Evolutionary conservation across 1,284 basidiomycete species (phyloP).

Genomic region (Apiotrichum domesticum): DNA sequence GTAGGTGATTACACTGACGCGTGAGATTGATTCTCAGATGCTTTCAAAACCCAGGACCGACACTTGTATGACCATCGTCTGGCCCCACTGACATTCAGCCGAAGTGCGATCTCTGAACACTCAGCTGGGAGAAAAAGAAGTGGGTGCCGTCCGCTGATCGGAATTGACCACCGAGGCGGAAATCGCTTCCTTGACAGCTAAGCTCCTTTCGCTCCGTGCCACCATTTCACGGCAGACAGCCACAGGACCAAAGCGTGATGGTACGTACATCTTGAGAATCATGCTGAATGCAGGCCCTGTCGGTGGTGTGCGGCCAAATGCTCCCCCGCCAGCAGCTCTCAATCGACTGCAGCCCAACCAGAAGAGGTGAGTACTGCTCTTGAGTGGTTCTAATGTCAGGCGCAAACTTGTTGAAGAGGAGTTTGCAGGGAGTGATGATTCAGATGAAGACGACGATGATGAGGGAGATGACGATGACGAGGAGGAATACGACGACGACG

Average conservation of each 20-base stretch:
- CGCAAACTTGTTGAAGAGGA: constrained; percentile 13
- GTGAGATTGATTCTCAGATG: not conserved
- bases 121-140: constrained; percentile 9
- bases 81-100: not conserved
- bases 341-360: constrained; percentile 15
- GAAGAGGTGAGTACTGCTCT: constrained; percentile 5
- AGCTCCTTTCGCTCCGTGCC: constrained; percentile 5
- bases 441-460: constrained; percentile 6
- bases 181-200: constrained; percentile 1
- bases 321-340: constrained; percentile 6
- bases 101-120: not conserved
- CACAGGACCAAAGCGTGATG: constrained; percentile 4
- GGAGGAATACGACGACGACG: not conserved
- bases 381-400: constrained; percentile 1
- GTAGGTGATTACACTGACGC: not conserved
- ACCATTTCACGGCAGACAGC: constrained; percentile 2
- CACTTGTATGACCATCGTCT: not conserved
- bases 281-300: not conserved
- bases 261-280: not conserved
- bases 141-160: not conserved
- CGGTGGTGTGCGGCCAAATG: not conserved
- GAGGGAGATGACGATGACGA: constrained; percentile 5
- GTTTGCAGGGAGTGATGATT: constrained; percentile 13
- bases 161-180: constrained; percentile 5
- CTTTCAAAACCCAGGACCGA: not conserved